Conservation (phyloP, 2,329 filamentous ascomycete genomes). For the Aspergillus chevalieri region DNA sequence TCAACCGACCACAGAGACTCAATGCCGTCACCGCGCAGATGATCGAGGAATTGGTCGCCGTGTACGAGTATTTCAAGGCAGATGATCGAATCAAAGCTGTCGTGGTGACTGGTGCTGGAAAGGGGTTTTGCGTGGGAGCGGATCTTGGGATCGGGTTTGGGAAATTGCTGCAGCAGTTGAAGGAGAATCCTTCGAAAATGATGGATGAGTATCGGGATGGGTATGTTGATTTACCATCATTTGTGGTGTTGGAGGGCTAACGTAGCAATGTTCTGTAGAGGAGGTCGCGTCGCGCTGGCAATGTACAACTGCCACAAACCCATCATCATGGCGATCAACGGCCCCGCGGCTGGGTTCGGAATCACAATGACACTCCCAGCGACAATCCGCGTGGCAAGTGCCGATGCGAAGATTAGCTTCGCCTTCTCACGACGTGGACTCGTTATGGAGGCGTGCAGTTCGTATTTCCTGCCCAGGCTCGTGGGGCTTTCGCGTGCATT, state of each 20-base stretch:
- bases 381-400: not conserved
- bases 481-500: not conserved
- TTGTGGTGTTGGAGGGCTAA: not conserved
- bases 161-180: too few species aligned
- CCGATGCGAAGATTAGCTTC: not conserved
- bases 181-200: too few species aligned
- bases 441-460: not conserved
- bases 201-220: too few species aligned
- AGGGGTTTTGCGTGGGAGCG: not conserved
- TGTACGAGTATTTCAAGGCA: not conserved
- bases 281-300: not conserved
- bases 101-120: not conserved
- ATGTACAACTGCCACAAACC: not conserved
- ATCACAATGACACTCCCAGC: not conserved
- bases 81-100: not conserved
- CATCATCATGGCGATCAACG: not conserved
- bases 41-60: not conserved
- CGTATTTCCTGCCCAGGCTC: not conserved
- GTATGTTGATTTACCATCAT: too few species aligned
- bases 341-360: not conserved
- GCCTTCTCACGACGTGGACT: not conserved
- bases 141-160: not conserved
- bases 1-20: not conserved
- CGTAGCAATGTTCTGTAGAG: not conserved
- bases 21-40: not conserved